These are phyloP conservation scores for Starmerella ratchasimensis DNA, from an alignment of 805 yeast species.

Conservation along the genomic window DNA sequence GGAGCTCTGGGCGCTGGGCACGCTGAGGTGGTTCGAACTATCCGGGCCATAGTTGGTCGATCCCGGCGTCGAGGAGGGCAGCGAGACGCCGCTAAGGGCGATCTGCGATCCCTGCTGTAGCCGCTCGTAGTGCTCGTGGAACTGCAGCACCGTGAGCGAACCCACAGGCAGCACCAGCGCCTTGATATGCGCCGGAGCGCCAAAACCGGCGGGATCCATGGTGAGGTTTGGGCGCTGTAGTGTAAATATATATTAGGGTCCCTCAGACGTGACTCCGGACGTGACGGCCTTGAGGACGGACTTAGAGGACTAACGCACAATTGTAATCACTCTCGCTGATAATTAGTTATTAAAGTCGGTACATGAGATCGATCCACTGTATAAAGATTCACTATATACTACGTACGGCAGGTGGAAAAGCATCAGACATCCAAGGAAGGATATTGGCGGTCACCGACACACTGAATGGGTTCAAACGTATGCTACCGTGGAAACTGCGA, in stretches of 20 bases:
- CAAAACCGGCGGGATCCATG: slow-evolving; percentile 30
- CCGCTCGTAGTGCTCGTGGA: slow-evolving; percentile 31
- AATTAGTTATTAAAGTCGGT: too few relatives aligned
- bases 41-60: too few relatives aligned
- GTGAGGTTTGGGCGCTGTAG: too few relatives aligned
- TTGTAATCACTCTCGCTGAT: too few relatives aligned
- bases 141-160: slow-evolving; percentile 32
- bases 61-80: too few relatives aligned
- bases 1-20: slow-evolving; percentile 10
- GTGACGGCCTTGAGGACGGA: too few relatives aligned
- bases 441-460: slow-evolving; percentile 31
- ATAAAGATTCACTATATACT: too few relatives aligned
- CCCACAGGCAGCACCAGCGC: slow-evolving; percentile 58
- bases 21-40: background rate
- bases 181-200: slow-evolving; percentile 53
- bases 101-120: slow-evolving; percentile 46
- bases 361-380: too few relatives aligned
- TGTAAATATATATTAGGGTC: too few relatives aligned
- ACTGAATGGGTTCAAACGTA: slow-evolving; percentile 29
- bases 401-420: too few relatives aligned
- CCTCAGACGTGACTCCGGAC: too few relatives aligned
- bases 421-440: slow-evolving; percentile 35
- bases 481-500: slow-evolving; percentile 36
- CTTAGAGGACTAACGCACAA: too few relatives aligned
- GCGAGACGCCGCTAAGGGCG: slow-evolving; percentile 45